A percentile compares a stretch with the other conserved stretches of the same genome.
These are phyloP conservation scores for Scutellaria baicalensis DNA, from an alignment of 257 asterid species.

Conservation along the genomic window DNA sequence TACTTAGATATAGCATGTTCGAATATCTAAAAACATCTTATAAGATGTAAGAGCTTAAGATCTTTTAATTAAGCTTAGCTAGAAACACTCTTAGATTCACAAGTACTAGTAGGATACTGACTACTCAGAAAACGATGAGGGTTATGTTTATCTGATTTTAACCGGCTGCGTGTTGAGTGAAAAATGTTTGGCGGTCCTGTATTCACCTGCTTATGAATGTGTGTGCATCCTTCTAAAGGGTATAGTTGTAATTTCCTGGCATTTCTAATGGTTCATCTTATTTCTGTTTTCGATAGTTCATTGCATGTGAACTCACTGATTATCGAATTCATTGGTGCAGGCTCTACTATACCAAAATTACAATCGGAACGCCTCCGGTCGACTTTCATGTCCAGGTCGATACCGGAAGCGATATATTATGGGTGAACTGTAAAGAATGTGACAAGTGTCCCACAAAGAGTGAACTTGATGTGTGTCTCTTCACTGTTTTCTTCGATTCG, in stretches of 20 bases:
- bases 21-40: no score
- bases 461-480: slow-evolving; percentile 34
- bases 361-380: slow-evolving; percentile 49
- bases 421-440: slow-evolving; percentile 57
- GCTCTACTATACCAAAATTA: slow-evolving; percentile 51
- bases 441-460: slow-evolving; percentile 48
- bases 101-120: background rate
- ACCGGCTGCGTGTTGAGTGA: background rate
- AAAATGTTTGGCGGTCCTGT: background rate
- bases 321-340: slow-evolving; percentile 23
- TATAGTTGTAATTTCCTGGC: background rate
- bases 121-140: no score
- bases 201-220: background rate
- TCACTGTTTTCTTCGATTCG: background rate
- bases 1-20: background rate
- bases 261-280: background rate
- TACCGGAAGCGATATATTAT: slow-evolving; percentile 62
- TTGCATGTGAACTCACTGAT: background rate
- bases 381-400: slow-evolving; percentile 64
- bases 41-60: no score
- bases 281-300: background rate
- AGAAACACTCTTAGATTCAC: background rate
- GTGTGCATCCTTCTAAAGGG: background rate
- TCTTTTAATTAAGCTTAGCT: no score
- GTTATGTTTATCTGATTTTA: background rate